These are phyloP conservation scores for Sphenostylis stenocarpa DNA, from an alignment of 306 rosid species.

Conservation along the genomic window DNA sequence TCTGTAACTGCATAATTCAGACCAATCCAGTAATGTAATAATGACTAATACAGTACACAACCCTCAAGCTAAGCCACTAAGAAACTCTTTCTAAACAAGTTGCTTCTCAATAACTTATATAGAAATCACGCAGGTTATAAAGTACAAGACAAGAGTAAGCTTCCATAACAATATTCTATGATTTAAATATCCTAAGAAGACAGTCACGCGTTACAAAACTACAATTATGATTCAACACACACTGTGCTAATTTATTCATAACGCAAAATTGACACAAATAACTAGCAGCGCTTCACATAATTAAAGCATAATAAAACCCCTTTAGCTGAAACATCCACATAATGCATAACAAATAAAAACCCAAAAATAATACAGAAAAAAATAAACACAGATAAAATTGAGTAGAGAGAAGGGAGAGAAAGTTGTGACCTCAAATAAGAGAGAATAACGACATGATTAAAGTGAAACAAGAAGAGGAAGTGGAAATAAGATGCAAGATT, in stretches of 20 bases:
- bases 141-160: background rate
- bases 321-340: background rate
- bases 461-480: background rate
- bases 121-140: background rate
- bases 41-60: background rate
- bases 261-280: no score
- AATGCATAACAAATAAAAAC: background rate
- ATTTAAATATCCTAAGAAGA: background rate
- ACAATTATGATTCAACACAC: no score
- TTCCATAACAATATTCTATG: background rate
- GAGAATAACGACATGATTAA: background rate
- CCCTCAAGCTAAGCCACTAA: background rate
- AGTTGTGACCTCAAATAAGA: constrained; percentile 29
- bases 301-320: no score
- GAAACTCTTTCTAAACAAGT: background rate
- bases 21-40: background rate
- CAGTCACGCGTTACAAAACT: background rate
- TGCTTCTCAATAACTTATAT: background rate
- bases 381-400: background rate
- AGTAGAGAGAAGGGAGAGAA: background rate
- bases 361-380: background rate
- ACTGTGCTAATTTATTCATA: no score
- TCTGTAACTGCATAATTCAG: background rate
- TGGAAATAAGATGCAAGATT: background rate
- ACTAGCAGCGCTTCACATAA: no score